These are phyloP conservation scores for Violaceomyces palustris DNA, from an alignment of 1,284 basidiomycete species.

Conservation along the genomic window DNA sequence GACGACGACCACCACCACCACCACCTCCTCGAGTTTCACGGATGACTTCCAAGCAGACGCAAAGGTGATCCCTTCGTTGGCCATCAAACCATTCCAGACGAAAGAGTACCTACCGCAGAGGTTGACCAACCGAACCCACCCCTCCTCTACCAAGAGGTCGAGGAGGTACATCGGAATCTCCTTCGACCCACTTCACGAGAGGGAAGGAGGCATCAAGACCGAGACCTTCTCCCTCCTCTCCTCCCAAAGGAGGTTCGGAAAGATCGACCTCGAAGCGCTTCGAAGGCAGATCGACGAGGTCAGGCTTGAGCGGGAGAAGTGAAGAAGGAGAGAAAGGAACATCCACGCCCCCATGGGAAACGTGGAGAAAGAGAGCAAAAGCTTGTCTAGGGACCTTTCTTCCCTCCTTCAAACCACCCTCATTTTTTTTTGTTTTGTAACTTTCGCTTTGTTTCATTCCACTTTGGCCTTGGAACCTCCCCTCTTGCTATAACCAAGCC, in stretches of 20 bases:
- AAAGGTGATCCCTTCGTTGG: too few relatives aligned
- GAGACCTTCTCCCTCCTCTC: conserved; percentile 27
- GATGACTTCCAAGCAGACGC: conserved; percentile 1
- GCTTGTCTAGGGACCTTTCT: too few relatives aligned
- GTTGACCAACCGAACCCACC: conserved; percentile 30
- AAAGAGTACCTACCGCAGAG: conserved; percentile 6
- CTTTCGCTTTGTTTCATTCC: too few relatives aligned
- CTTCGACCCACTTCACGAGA: conserved; percentile 27
- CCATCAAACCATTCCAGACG: not conserved
- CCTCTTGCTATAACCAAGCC: too few relatives aligned
- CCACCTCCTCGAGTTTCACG: not conserved
- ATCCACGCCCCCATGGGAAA: too few relatives aligned
- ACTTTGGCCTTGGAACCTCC: too few relatives aligned
- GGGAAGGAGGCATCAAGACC: too few relatives aligned
- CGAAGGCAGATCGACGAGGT: conserved; percentile 28
- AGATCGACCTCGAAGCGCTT: conserved; percentile 41
- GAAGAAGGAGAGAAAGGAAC: too few relatives aligned
- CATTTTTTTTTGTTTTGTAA: too few relatives aligned
- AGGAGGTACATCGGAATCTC: conserved; percentile 48
- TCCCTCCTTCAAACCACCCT: too few relatives aligned
- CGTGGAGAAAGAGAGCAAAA: too few relatives aligned
- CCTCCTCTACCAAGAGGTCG: conserved; percentile 31
- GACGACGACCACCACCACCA: conserved; percentile 18
- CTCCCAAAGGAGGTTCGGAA: conserved; percentile 34
- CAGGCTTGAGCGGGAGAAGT: conserved; percentile 25